These are phyloP conservation scores for Candida patagonica DNA, from an alignment of 805 yeast genomes.

Conservation along the genomic window DNA sequence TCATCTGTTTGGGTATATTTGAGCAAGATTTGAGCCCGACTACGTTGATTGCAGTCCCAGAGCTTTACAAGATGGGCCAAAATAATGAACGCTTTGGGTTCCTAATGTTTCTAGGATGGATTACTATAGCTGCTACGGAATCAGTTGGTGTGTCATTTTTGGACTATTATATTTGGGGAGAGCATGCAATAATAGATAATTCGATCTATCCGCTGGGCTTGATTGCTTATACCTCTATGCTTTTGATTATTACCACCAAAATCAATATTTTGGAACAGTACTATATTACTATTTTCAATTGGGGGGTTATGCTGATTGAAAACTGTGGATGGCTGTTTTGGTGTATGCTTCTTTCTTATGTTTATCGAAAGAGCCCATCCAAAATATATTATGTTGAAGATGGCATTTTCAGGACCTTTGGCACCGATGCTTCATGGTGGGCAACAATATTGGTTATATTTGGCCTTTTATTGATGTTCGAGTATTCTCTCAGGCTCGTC, in stretches of 20 bases:
- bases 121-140: constrained; percentile 63
- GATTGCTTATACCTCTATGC: constrained; percentile 60
- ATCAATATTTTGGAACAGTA: constrained; percentile 74
- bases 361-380: constrained; percentile 45
- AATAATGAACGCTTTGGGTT: constrained; percentile 66
- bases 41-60: constrained; percentile 86
- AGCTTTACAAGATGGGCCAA: constrained; percentile 71
- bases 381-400: constrained; percentile 61
- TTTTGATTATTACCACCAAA: constrained; percentile 66
- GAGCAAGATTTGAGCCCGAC: constrained; percentile 85
- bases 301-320: constrained; percentile 58
- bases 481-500: constrained; percentile 50
- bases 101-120: constrained; percentile 65
- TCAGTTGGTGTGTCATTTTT: constrained; percentile 63
- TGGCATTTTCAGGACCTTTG: constrained; percentile 66
- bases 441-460: constrained; percentile 52
- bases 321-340: constrained; percentile 80
- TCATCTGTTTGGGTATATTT: constrained; percentile 87
- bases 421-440: constrained; percentile 83
- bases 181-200: constrained; percentile 54
- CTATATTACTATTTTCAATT: constrained; percentile 55
- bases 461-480: constrained; percentile 55
- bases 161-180: constrained; percentile 63
- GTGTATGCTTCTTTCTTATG: constrained; percentile 65
- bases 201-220: constrained; percentile 78